phyloP scores from a whole-genome alignment of 1,284 basidiomycete species.

The Boletus sp. region DNA sequence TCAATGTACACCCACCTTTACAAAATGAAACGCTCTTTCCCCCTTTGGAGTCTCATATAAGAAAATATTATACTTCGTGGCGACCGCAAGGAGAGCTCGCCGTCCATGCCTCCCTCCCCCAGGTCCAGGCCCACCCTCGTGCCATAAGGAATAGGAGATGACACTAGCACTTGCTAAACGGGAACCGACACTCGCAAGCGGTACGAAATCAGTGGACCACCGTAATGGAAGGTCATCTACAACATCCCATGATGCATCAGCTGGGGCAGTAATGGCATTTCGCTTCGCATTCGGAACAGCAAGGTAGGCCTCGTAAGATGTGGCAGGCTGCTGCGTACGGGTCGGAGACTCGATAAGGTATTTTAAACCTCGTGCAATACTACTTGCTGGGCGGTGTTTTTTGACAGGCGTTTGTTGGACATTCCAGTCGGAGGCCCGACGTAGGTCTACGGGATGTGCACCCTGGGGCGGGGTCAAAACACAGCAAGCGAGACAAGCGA shows the following conservation, averaged over 20 bases:
- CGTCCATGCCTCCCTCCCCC: constrained; percentile 47
- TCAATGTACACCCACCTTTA: constrained; percentile 55
- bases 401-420: constrained; percentile 53
- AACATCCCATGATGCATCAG: constrained; percentile 69
- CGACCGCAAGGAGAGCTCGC: constrained; percentile 73
- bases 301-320: constrained; percentile 42
- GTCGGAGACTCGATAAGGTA: constrained; percentile 53
- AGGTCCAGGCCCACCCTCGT: constrained; percentile 48
- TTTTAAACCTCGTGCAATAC: constrained; percentile 62
- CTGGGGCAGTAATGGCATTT: constrained; percentile 38
- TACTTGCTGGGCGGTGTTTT: constrained; percentile 58
- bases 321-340: constrained; percentile 32
- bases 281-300: constrained; percentile 35
- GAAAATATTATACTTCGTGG: constrained; percentile 70
- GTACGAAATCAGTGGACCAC: constrained; percentile 82
- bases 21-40: constrained; percentile 78
- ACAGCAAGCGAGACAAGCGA: constrained; percentile 3
- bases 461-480: constrained; percentile 46
- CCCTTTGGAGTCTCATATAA: constrained; percentile 80
- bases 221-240: constrained; percentile 75
- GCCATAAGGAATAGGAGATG: constrained; percentile 68
- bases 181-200: constrained; percentile 68
- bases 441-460: constrained; percentile 61
- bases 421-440: constrained; percentile 54
- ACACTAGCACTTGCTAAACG: constrained; percentile 61